Evolutionary conservation across 306 rosid species (phyloP), one percentile per base, ranked within the genome.

Genomic region (Quercus suber): DNA sequence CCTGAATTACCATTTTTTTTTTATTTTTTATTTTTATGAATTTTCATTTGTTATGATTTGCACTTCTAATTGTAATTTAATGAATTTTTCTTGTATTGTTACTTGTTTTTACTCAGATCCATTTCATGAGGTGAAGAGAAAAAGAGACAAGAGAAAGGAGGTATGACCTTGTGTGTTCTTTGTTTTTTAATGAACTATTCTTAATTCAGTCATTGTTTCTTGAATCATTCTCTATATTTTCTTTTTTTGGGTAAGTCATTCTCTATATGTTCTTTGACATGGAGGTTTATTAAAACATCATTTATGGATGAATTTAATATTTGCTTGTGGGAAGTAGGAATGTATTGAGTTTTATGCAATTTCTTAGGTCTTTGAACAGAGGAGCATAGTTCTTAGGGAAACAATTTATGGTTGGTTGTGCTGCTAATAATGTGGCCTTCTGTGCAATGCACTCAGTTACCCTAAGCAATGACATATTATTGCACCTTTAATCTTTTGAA

Each of bases 81-180:
- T 67, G 75, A 25, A 25, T 13, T 80, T 43, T 78, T 53, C 71
- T 59, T 59, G 53, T 81, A 6, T 67, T 58, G 53, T 73, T 27
- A 27, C 13, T 59, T 77, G 27, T 35, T 81, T 75, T 78, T 78
- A 53, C 61, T 52, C 87, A 93, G 98, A 93, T 83, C 85, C 98
- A 67, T 96, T 96, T 84, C 99, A 89, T 83, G 94, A 90, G 84
- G 99, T 96, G 87, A 96, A 83, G 94, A 93, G 98, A 80, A 96
- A 90, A 86, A 91, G 92, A 77, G 98, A 96, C 79, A 89, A 91
- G 86, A 90, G 86, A 82, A 96, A 93, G 87, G 99, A 93, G 97
- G 96, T 91, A 81, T 51, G 28, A 18, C 65, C 51, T 33, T 61
- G 11, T 45, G 63, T 69, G 23, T 52, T n/a, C 28, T 76, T 75